Conservation (phyloP, 352 stramenopile species). For the Pythium biforme region DNA sequence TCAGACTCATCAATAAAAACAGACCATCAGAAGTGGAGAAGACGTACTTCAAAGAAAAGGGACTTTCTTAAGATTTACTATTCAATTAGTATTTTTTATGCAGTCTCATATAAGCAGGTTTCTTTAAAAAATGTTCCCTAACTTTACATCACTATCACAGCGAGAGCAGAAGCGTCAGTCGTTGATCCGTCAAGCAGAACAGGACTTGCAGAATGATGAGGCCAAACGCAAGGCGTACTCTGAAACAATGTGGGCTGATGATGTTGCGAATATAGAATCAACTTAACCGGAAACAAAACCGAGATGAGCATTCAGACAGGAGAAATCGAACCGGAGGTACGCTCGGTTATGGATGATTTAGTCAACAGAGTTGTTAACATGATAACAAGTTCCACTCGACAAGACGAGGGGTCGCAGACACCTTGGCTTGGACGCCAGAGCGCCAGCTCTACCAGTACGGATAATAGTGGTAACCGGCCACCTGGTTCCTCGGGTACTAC, state of each 20-base stretch:
- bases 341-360: neutral
- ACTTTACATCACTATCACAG: slow-evolving; percentile 13
- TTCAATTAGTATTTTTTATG: neutral
- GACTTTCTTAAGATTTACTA: neutral
- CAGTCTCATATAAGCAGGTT: no score
- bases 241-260: slow-evolving; percentile 21
- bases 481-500: no score
- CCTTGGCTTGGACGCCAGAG: no score
- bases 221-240: slow-evolving; percentile 22
- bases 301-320: slow-evolving; percentile 25
- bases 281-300: neutral
- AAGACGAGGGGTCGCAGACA: no score
- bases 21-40: slow-evolving; percentile 14
- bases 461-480: no score
- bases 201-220: slow-evolving; percentile 13
- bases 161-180: slow-evolving; percentile 19
- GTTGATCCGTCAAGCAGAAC: slow-evolving; percentile 17
- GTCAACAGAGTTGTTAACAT: no score
- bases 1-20: slow-evolving; percentile 24
- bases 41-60: no score
- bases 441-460: no score
- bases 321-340: neutral
- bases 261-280: slow-evolving; percentile 27
- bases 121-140: slow-evolving; percentile 25
- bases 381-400: no score